Evolutionary conservation across 1,284 basidiomycete genomes (phyloP).

Genomic region (Paramarasmius palmivorus): DNA sequence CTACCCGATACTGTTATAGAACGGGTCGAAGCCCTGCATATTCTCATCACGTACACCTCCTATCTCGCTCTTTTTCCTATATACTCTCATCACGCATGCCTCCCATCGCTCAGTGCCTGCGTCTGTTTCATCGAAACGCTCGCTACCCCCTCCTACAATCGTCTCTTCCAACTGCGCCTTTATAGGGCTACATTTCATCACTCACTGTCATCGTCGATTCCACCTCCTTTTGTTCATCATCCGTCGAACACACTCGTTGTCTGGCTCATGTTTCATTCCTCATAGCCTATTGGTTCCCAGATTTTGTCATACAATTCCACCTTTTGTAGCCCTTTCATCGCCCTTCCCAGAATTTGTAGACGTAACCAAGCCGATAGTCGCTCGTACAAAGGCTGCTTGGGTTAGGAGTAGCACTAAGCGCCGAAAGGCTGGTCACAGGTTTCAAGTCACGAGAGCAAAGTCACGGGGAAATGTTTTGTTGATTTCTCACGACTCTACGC

Average conservation of each 20-base stretch:
- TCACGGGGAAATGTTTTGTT: no score
- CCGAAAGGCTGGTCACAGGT: no score
- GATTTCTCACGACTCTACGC: no score
- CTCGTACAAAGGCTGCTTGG: no score
- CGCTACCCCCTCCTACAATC: neutral
- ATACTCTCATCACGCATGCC: conserved; percentile 20
- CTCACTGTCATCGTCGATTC: conserved; percentile 3
- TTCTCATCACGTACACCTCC: no score
- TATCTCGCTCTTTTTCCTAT: conserved; percentile 25
- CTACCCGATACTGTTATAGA: conserved; percentile 97
- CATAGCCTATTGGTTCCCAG: conserved; percentile 22
- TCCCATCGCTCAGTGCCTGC: conserved; percentile 34
- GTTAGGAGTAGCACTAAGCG: no score
- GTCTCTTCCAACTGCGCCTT: conserved; percentile 7
- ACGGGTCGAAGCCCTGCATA: conserved; percentile 92
- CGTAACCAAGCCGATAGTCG: no score
- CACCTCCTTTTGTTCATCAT: conserved; percentile 12
- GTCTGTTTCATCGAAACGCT: conserved; percentile 10
- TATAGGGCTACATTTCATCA: neutral
- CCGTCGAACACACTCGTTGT: conserved; percentile 15
- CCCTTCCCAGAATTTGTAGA: conserved; percentile 36
- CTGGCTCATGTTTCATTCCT: conserved; percentile 16
- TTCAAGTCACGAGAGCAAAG: no score
- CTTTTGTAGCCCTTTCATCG: conserved; percentile 64
- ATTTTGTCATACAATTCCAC: conserved; percentile 19